Evolutionary conservation across 2,329 filamentous ascomycete genomes (phyloP), one percentile per base, ranked within the genome.

Genomic region (Fusarium albidum): DNA sequence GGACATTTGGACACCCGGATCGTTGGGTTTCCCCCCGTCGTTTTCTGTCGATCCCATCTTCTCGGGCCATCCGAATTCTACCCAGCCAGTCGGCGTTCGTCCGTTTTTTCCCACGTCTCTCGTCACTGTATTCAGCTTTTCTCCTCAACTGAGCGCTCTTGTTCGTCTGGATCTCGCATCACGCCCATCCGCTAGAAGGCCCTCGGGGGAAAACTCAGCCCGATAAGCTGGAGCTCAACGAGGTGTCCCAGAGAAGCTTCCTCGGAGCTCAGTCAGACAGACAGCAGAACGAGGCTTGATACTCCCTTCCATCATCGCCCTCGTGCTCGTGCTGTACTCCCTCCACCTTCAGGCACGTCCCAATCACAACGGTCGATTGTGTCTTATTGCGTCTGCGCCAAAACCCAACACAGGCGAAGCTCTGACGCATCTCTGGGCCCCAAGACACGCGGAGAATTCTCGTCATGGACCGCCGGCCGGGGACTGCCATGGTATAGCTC

Each of bases 381-480:
- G 68, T 68, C 63, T 67, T 63, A 64, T 68, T 69, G 57, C 60
- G 53, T 55, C 53, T 63, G 58, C 53, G 15, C 31, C 55, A 28
- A 35, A 59, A 48, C 57, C 57, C 58, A 59, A 59, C 55, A 56
- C 59, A 61, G 55, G 39, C 53, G 49, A 62, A 64, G 61, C 49
- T 60, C 54, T 52, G 50, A 53, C 56, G 44, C 43, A 61, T 46
- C 54, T 49, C 52, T 45, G 43, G 43, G 37, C 43, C 57, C 59
- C 59, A 59, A 71, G 65, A 67, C 65, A 67, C 63, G 64, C 71
- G 71, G 72, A 73, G 71, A 73, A 72, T 73, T 73, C 67, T 73
- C 62, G 49, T 64, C 55, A 67, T 68, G 61, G 68, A 65, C 63
- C 55, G 42, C 33, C 32, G 52, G 56, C 63, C 65, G 64, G 61